These are phyloP conservation scores for Phialocephala sp. DNA, from an alignment of 2,329 filamentous ascomycete species.

Conservation along the genomic window DNA sequence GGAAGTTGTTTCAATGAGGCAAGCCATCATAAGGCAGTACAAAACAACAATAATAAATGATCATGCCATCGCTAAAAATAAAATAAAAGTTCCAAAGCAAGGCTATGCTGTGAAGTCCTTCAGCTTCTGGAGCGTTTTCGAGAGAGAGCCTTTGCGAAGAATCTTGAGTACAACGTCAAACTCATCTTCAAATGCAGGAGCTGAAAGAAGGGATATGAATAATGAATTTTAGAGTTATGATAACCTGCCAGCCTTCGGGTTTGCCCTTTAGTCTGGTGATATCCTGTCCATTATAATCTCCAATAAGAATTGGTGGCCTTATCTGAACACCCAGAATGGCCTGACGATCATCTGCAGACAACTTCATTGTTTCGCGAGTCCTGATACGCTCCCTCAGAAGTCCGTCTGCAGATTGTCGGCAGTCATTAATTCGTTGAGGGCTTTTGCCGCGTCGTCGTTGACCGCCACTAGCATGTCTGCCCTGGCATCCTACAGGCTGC, in stretches of 20 bases:
- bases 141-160: neutral
- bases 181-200: slow-evolving; percentile 7
- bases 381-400: slow-evolving; percentile 22
- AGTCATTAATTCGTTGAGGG: slow-evolving; percentile 9
- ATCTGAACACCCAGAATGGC: slow-evolving; percentile 30
- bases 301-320: slow-evolving; percentile 34
- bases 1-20: neutral
- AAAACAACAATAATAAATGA: neutral
- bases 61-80: neutral
- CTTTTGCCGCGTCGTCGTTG: slow-evolving; percentile 14
- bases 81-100: neutral
- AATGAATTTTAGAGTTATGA: slow-evolving; percentile 16
- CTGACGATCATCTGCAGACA: slow-evolving; percentile 30
- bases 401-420: slow-evolving; percentile 15
- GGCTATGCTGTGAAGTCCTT: neutral
- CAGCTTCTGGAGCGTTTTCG: neutral
- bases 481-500: slow-evolving; percentile 19
- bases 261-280: slow-evolving; percentile 11
- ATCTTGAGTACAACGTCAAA: neutral
- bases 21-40: neutral
- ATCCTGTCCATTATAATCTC: slow-evolving; percentile 20
- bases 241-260: neutral
- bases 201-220: slow-evolving; percentile 9
- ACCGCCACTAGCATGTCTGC: slow-evolving; percentile 15
- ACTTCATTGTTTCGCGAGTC: slow-evolving; percentile 15